Conservation (phyloP, 2,329 filamentous ascomycete genomes). For the Sphaerostilbella broomeana region DNA sequence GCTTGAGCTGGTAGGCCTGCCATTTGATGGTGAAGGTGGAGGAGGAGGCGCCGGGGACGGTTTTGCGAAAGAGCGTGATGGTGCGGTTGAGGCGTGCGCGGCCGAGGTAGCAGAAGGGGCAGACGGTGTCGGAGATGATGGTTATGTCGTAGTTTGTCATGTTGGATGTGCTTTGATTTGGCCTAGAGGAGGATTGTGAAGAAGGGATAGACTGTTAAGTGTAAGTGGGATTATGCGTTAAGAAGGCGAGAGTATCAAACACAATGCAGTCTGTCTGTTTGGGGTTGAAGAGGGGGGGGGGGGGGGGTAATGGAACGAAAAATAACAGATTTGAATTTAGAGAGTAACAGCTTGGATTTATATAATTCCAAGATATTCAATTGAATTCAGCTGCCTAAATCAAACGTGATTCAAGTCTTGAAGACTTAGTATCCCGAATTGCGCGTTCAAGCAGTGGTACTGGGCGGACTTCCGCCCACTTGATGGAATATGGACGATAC, state of each 20-base stretch:
- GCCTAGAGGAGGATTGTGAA: too few species aligned
- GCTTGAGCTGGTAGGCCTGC: constrained; percentile 70
- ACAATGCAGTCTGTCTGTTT: not conserved
- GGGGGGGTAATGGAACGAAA: too few species aligned
- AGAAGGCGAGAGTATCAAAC: not conserved
- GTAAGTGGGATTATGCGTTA: not conserved
- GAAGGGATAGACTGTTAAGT: not conserved
- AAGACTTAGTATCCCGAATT: not conserved
- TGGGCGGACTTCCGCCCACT: constrained; percentile 13
- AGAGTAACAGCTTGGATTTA: too few species aligned
- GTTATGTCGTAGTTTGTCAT: constrained; percentile 75
- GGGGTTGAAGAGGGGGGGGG: not conserved
- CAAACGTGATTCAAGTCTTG: not conserved
- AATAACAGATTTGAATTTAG: too few species aligned
- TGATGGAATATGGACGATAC: not conserved
- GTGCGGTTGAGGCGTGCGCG: constrained; percentile 67
- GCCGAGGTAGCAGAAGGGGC: constrained; percentile 75
- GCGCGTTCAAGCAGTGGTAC: not conserved
- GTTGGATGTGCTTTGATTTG: too few species aligned
- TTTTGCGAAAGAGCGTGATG: constrained; percentile 58
- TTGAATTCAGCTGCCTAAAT: too few species aligned
- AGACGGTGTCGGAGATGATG: constrained; percentile 75
- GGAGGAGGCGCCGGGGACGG: constrained; percentile 48
- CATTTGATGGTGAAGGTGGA: constrained; percentile 70
- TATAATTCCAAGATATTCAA: too few species aligned